Evolutionary conservation across 805 yeast genomes (phyloP).

Genomic region (Candida awuae): DNA sequence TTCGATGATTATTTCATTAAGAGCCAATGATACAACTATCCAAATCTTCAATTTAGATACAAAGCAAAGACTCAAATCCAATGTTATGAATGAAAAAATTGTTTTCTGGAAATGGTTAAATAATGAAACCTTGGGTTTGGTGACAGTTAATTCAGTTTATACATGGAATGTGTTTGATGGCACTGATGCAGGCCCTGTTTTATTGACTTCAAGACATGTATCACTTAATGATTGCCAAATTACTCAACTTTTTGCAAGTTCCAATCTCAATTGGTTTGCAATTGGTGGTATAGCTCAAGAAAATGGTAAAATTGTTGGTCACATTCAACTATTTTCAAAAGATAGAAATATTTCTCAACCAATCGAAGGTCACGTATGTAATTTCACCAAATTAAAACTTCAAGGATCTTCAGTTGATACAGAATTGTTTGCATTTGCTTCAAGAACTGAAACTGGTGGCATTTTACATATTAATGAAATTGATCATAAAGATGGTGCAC

Average conservation of each 20-base stretch:
- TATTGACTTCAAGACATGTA: conserved; percentile 77
- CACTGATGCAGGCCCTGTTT: conserved; percentile 71
- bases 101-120: conserved; percentile 94
- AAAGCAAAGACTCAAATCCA: conserved; percentile 83
- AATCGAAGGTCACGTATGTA: conserved; percentile 95
- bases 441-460: conserved; percentile 76
- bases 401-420: conserved; percentile 71
- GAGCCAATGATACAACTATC: conserved; percentile 94
- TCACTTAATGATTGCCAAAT: conserved; percentile 74
- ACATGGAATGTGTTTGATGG: conserved; percentile 82
- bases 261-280: conserved; percentile 84
- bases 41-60: conserved; percentile 87
- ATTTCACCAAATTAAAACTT: conserved; percentile 69
- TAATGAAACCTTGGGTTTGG: conserved; percentile 66
- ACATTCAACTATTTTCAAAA: conserved; percentile 84
- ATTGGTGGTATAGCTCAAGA: conserved; percentile 92
- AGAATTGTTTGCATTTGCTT: conserved; percentile 87
- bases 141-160: conserved; percentile 68
- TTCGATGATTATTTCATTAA: conserved; percentile 80
- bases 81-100: conserved; percentile 79
- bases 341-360: conserved; percentile 91
- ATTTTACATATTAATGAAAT: conserved; percentile 90
- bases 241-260: conserved; percentile 81
- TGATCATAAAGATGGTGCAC: conserved; percentile 81
- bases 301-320: conserved; percentile 90